phyloP scores from a whole-genome alignment of 768 basidiomycete species.

The Pleurotus pulmonarius region DNA sequence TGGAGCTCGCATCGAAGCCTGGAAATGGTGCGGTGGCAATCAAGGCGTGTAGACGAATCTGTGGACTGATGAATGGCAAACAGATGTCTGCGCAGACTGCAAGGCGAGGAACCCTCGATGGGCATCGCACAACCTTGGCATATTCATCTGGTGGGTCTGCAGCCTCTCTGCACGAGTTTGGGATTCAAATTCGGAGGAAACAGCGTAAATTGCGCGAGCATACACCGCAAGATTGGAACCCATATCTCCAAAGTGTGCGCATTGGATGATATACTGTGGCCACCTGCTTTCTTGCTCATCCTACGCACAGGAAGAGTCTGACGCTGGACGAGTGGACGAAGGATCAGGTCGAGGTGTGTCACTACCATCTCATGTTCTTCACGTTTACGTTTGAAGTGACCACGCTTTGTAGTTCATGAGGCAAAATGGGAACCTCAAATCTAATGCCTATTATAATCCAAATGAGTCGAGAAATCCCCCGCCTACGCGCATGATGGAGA shows the following conservation, averaged over 20 bases:
- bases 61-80: slow-evolving; percentile 9
- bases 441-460: slow-evolving; percentile 79
- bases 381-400: not conserved
- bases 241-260: slow-evolving; percentile 91
- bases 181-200: slow-evolving; percentile 8
- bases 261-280: not conserved
- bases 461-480: slow-evolving; percentile 81
- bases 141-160: slow-evolving; percentile 74
- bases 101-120: slow-evolving; percentile 83
- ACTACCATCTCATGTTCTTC: slow-evolving; percentile 3
- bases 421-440: slow-evolving; percentile 74
- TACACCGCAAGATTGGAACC: slow-evolving; percentile 93
- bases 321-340: slow-evolving; percentile 86
- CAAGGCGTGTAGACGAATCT: slow-evolving; percentile 9
- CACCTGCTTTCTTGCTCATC: not conserved
- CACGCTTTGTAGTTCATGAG: slow-evolving; percentile 62
- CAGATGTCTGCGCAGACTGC: slow-evolving; percentile 92
- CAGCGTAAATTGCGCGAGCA: slow-evolving; percentile 84
- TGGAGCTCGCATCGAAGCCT: slow-evolving; percentile 66
- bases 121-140: slow-evolving; percentile 86
- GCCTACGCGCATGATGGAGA: slow-evolving; percentile 73
- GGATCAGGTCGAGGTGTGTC: slow-evolving; percentile 80
- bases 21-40: slow-evolving; percentile 64
- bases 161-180: not conserved
- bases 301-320: slow-evolving; percentile 69